Conservation (phyloP, 1,139 yeast genomes). For the Geotrichum europaeum region DNA sequence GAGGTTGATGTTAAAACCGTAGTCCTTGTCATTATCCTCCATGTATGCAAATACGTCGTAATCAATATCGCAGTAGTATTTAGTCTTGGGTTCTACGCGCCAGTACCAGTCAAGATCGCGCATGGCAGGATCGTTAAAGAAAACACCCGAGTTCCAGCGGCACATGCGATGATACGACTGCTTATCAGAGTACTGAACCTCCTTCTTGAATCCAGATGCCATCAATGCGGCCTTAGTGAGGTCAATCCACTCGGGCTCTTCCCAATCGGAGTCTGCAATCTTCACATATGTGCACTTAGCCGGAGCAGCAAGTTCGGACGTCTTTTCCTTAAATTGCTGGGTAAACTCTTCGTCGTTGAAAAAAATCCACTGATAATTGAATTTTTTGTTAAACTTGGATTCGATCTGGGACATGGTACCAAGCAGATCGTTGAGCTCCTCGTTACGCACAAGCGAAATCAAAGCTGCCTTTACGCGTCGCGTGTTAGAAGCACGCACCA, state of each 20-base stretch:
- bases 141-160: slow-evolving; percentile 60
- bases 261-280: slow-evolving; percentile 53
- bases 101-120: slow-evolving; percentile 58
- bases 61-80: slow-evolving; percentile 58
- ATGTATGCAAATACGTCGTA: slow-evolving; percentile 74
- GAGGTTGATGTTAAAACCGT: slow-evolving; percentile 63
- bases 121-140: slow-evolving; percentile 58
- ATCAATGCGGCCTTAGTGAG: slow-evolving; percentile 34
- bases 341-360: slow-evolving; percentile 65
- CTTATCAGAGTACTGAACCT: slow-evolving; percentile 58
- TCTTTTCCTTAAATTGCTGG: slow-evolving; percentile 44
- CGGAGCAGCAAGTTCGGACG: slow-evolving; percentile 36
- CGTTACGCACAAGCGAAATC: slow-evolving; percentile 61
- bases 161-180: slow-evolving; percentile 78
- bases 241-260: slow-evolving; percentile 56
- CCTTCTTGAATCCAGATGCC: slow-evolving; percentile 40
- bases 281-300: slow-evolving; percentile 55
- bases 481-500: slow-evolving; percentile 20
- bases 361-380: slow-evolving; percentile 74
- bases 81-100: slow-evolving; percentile 75
- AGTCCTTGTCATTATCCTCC: slow-evolving; percentile 55
- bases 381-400: slow-evolving; percentile 57
- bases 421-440: slow-evolving; percentile 48
- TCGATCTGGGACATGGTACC: slow-evolving; percentile 56
- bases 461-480: slow-evolving; percentile 64